Base-by-base conservation (phyloP, 768 basidiomycete genomes). In the Gloeostereum incarnatum region DNA sequence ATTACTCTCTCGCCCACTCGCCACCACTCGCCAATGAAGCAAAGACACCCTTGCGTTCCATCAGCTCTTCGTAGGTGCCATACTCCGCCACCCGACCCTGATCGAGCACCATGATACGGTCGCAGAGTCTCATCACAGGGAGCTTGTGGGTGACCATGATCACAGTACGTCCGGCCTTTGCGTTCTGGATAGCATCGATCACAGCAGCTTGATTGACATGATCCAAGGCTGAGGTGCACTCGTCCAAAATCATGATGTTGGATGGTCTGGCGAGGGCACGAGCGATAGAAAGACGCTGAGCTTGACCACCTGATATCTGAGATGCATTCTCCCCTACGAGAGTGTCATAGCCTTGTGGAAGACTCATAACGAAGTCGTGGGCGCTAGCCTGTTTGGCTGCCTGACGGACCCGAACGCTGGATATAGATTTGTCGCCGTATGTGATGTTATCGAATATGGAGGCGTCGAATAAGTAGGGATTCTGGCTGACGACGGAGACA, bases 71-170 rank as follows among this genome's bases (percentile, higher is more conserved):
- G 53, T 77, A 94, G 26, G 68, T 65, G 25, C 90, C 91, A 49
- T 89, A 60, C 61, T 96, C 92, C 14, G 65, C 81, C 16, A 93
- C 68, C 42, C 56, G 57, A 1, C 93, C 94, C n/a, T 79, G 77
- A 13, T 78, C 68, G 4, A 97, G 57, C 30, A 94, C 81, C 14
- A 96, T 47, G 23, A 97, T 78, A 23, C 89, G 71, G 57, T 97
- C 91, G 59, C 94, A 97, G 74, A 85, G 77, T 54, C 68, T 69
- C 93, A 97, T 98, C 21, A 89, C 78, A 31, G 78, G 73, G 21
- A 90, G 56, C 57, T 94, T 94, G 61, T 98, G 94, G 9, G 93
- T 97, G 47, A 97, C 78, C 72, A 97, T 83, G 46, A 97, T 58
- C 40, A 88, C 91, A 45, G 91, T 94, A 39, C 80, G 65, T 16